These are phyloP conservation scores for Penicillium sp. DNA, from an alignment of 2,329 filamentous ascomycete species.

Conservation along the genomic window DNA sequence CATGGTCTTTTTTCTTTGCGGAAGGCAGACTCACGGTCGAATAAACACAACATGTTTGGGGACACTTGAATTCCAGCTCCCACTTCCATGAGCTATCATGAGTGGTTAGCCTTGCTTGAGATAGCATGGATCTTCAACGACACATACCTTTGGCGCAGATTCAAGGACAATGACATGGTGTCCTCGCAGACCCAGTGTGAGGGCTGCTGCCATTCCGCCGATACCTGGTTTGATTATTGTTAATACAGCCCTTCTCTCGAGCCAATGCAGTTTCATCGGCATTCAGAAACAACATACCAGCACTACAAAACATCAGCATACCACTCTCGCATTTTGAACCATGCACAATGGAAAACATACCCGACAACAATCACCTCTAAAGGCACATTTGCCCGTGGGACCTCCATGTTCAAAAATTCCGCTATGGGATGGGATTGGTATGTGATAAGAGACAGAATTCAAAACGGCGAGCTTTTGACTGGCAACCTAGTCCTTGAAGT, in stretches of 20 bases:
- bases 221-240: constrained; percentile 28
- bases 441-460: not conserved
- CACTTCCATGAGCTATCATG: constrained; percentile 48
- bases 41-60: constrained; percentile 74
- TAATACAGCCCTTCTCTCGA: not conserved
- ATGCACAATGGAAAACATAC: constrained; percentile 23
- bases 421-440: not conserved
- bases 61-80: constrained; percentile 81
- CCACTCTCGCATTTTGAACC: not conserved
- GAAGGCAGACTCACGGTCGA: constrained; percentile 53
- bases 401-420: constrained; percentile 18
- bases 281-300: constrained; percentile 26
- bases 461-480: not conserved
- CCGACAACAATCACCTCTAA: constrained; percentile 38
- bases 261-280: not conserved
- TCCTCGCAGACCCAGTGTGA: constrained; percentile 36
- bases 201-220: constrained; percentile 38
- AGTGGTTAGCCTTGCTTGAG: not conserved
- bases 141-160: constrained; percentile 35
- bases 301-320: constrained; percentile 22
- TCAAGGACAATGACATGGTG: constrained; percentile 37
- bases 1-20: not conserved
- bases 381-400: constrained; percentile 28
- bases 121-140: not conserved
- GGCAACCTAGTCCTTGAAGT: not conserved